Evolutionary conservation across 768 basidiomycete species (phyloP), one percentile per base, ranked within the genome.

Genomic region (Clitopilus passeckerianus): DNA sequence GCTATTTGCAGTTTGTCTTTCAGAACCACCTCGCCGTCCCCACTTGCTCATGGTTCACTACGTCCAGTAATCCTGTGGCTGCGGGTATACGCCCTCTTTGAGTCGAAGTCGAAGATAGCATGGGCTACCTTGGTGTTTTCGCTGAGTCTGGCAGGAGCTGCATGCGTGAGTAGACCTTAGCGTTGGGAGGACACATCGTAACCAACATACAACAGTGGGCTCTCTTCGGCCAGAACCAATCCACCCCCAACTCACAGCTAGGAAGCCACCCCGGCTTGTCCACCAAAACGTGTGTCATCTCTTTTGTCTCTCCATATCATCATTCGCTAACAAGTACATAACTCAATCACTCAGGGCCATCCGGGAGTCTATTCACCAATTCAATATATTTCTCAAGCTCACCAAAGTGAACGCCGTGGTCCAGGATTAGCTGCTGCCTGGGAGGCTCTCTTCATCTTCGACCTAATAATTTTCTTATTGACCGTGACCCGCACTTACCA

Each of bases 371-470:
- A 34, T 41, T 14, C n/a, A 5, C 37, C n/a, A 14, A 41, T 41
- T n/a, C 37, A 41, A n/a, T n/a, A 41, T 2, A 14, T 41, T 41
- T 41, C 37, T n/a, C 37, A 41, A 41, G 37, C 37, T 41, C 14
- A 41, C n/a, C 10, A 30, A 30, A 30, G 27, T 41, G 14, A n/a
- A 41, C n/a, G 37, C 37, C 14, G n/a, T 41, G 12, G 14, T 12
- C n/a, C n/a, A 41, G 37, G 37, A 9, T n/a, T 41, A 41, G 37
- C 37, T 12, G 37, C 37, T n/a, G 37, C 80, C n/a, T 85, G 83
- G 82, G 81, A 83, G 62, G 77, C 80, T 1, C 73, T 83, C 6
- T 79, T 82, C 57, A 62, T 75, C 1, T 83, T 77, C 60, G 84
- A 86, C 64, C 57, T 71, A 0, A 68, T 81, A 16, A 69, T 85